These are phyloP conservation scores for Populus ilicifolia DNA, from an alignment of 345 rosid species.

Conservation along the genomic window DNA sequence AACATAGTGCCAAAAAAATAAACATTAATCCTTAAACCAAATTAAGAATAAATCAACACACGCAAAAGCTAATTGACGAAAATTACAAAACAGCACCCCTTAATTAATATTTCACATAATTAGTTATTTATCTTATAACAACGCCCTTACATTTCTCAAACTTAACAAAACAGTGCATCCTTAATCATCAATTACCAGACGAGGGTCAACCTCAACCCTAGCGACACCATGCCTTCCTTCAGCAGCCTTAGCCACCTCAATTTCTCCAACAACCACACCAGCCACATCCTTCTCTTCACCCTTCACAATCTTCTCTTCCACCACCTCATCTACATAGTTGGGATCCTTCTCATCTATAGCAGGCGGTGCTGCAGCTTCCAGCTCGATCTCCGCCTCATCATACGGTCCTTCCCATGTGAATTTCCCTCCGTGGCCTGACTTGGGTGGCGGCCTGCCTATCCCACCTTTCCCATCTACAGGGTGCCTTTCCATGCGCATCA, in stretches of 20 bases:
- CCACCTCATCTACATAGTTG: constrained; percentile 64
- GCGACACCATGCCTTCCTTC: constrained; percentile 49
- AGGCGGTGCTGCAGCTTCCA: constrained; percentile 37
- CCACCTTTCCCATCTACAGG: constrained; percentile 53
- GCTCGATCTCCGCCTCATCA: constrained; percentile 45
- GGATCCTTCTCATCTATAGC: constrained; percentile 81
- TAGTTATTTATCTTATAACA: too few relatives aligned
- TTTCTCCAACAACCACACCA: constrained; percentile 47
- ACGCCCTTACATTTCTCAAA: too few relatives aligned
- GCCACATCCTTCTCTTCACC: constrained; percentile 40
- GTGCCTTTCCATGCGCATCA: constrained; percentile 71
- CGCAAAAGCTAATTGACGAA: too few relatives aligned
- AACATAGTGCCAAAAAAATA: too few relatives aligned
- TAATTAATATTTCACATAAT: too few relatives aligned
- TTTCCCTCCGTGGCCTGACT: constrained; percentile 82
- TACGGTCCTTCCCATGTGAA: constrained; percentile 87
- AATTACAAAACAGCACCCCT: too few relatives aligned
- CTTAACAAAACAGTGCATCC: background rate
- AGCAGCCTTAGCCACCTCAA: constrained; percentile 58
- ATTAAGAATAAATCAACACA: too few relatives aligned
- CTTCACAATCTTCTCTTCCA: constrained; percentile 28
- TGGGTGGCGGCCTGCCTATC: constrained; percentile 50
- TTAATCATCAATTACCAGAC: background rate
- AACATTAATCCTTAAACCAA: too few relatives aligned
- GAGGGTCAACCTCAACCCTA: constrained; percentile 61